Evolutionary conservation across 164 flowering plant species (phyloP).

Genomic region (Vitis amurensis): DNA sequence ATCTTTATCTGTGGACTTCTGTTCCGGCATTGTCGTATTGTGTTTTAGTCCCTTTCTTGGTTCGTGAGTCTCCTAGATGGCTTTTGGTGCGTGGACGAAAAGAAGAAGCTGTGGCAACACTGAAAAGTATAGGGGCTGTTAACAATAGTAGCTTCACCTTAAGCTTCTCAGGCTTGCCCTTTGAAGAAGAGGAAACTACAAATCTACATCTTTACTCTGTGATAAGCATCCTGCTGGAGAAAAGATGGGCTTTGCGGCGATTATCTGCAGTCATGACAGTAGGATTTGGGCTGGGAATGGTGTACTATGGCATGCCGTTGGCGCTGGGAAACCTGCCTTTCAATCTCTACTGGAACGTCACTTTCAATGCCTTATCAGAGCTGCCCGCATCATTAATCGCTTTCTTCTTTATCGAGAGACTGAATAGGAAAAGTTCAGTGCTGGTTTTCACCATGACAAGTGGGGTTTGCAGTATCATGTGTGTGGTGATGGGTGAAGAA

Average conservation of each 20-base stretch:
- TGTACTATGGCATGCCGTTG: constrained; percentile 75
- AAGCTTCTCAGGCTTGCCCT: constrained; percentile 12
- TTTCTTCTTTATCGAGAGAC: constrained; percentile 33
- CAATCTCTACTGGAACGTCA: constrained; percentile 49
- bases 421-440: constrained; percentile 34
- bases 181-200: constrained; percentile 9
- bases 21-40: constrained; percentile 43
- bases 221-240: constrained; percentile 37
- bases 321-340: constrained; percentile 45
- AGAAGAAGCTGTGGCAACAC: constrained; percentile 47
- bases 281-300: constrained; percentile 59
- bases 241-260: constrained; percentile 49
- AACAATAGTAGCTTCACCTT: constrained; percentile 6
- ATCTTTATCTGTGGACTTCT: constrained; percentile 52
- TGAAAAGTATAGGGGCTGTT: constrained; percentile 28
- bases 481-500: constrained; percentile 11
- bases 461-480: constrained; percentile 41
- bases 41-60: constrained; percentile 27
- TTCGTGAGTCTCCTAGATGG: constrained; percentile 63
- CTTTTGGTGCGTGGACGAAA: not conserved
- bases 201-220: constrained; percentile 32
- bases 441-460: constrained; percentile 34
- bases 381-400: constrained; percentile 50
- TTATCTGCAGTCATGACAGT: constrained; percentile 36
- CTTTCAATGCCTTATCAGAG: constrained; percentile 61